Evolutionary conservation across 805 yeast species (phyloP).

Genomic region (Starmerella powellii): DNA sequence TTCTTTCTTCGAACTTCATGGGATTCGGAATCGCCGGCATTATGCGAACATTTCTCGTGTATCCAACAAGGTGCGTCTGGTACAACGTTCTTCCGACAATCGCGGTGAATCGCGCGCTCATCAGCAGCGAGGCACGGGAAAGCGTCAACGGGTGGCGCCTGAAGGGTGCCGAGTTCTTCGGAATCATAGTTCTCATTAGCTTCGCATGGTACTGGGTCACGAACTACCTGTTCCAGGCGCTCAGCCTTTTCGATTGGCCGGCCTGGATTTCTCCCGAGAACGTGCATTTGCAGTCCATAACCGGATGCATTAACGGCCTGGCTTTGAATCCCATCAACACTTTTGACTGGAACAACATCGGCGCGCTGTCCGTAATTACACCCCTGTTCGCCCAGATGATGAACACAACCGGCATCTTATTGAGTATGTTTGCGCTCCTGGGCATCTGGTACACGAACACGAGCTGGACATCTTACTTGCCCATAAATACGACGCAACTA

Average conservation of each 20-base stretch:
- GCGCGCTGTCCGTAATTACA: constrained; percentile 28
- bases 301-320: constrained; percentile 40
- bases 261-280: constrained; percentile 46
- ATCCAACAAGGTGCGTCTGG: constrained; percentile 37
- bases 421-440: constrained; percentile 28
- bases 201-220: constrained; percentile 61
- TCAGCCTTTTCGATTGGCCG: constrained; percentile 54
- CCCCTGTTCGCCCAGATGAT: constrained; percentile 36
- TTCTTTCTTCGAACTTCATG: constrained; percentile 40
- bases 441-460: constrained; percentile 36
- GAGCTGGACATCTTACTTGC: constrained; percentile 41
- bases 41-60: constrained; percentile 40
- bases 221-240: constrained; percentile 49
- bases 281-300: constrained; percentile 46
- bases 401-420: constrained; percentile 30
- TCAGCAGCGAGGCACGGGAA: constrained; percentile 21
- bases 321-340: constrained; percentile 39
- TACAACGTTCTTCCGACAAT: constrained; percentile 48
- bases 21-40: constrained; percentile 46
- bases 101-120: constrained; percentile 37
- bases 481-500: constrained; percentile 36
- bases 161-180: constrained; percentile 42
- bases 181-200: constrained; percentile 32
- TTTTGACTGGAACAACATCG: constrained; percentile 37
- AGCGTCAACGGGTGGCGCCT: constrained; percentile 49